A percentile compares a stretch with the other conserved stretches of the same genome.
These are phyloP conservation scores for Kurtzmaniella quercitrusa DNA, from an alignment of 1,139 yeast genomes.

Conservation along the genomic window DNA sequence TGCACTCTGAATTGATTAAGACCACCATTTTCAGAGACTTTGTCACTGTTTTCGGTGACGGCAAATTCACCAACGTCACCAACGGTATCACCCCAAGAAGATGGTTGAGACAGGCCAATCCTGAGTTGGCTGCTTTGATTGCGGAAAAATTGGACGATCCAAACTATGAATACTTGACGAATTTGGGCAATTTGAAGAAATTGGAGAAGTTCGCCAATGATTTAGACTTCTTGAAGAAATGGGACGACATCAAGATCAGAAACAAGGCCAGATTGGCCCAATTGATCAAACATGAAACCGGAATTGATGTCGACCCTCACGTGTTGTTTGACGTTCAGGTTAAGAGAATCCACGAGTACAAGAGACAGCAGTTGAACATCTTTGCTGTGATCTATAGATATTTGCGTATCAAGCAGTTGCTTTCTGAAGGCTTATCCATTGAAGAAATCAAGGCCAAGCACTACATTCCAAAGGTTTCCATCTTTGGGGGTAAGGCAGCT, in stretches of 20 bases:
- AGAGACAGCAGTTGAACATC: slow-evolving; percentile 90
- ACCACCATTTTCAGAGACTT: slow-evolving; percentile 90
- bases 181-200: slow-evolving; percentile 63
- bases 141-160: slow-evolving; percentile 65
- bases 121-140: slow-evolving; percentile 68
- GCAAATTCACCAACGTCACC: slow-evolving; percentile 86
- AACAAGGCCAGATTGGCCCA: slow-evolving; percentile 72
- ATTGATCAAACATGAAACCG: slow-evolving; percentile 63
- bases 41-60: slow-evolving; percentile 73
- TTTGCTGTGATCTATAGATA: slow-evolving; percentile 86
- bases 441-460: slow-evolving; percentile 59
- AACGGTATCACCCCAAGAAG: slow-evolving; percentile 96
- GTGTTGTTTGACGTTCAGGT: slow-evolving; percentile 90
- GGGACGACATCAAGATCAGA: slow-evolving; percentile 68
- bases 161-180: slow-evolving; percentile 59
- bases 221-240: slow-evolving; percentile 56
- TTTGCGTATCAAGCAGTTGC: slow-evolving; percentile 64
- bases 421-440: slow-evolving; percentile 38
- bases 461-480: slow-evolving; percentile 71
- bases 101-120: slow-evolving; percentile 94
- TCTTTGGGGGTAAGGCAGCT: slow-evolving; percentile 94
- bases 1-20: slow-evolving; percentile 85
- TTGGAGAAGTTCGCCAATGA: slow-evolving; percentile 69
- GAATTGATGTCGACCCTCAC: slow-evolving; percentile 64
- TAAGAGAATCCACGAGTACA: slow-evolving; percentile 92